Conservation (phyloP, 345 rosid genomes). For the Rhodamnia argentea region DNA sequence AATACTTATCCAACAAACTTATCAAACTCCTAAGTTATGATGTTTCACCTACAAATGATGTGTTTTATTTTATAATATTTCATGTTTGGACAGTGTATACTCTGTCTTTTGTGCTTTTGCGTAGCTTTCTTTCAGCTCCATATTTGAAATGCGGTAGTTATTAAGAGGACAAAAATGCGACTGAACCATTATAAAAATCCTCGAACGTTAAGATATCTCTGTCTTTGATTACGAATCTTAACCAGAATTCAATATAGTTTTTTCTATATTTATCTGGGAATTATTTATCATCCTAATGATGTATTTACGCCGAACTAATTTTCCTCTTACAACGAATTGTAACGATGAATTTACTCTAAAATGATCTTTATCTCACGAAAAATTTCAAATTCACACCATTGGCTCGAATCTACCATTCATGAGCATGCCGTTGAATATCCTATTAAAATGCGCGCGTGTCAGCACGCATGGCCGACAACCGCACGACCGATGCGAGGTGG, state of each 20-base stretch:
- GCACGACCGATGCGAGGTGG: fast-evolving
- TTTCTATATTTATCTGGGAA: background rate
- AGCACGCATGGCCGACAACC: fast-evolving
- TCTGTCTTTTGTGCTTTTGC: background rate
- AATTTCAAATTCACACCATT: fast-evolving
- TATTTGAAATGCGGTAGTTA: background rate
- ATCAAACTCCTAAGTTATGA: background rate
- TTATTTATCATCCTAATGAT: background rate
- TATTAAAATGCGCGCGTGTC: background rate
- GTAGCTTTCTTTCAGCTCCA: background rate
- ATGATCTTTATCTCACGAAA: fast-evolving
- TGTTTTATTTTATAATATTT: background rate
- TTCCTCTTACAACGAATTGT: background rate
- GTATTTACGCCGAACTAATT: background rate
- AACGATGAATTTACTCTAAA: fast-evolving
- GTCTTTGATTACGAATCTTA: background rate
- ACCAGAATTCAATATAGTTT: background rate
- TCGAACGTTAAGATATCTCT: background rate
- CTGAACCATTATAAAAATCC: background rate
- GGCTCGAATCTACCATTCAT: background rate
- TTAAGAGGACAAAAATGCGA: background rate
- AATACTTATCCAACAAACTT: background rate
- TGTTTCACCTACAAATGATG: background rate
- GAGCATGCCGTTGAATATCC: background rate
- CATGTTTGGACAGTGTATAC: background rate